Base-by-base conservation (phyloP, 2,329 filamentous ascomycete species). In the Microsporum canis region DNA sequence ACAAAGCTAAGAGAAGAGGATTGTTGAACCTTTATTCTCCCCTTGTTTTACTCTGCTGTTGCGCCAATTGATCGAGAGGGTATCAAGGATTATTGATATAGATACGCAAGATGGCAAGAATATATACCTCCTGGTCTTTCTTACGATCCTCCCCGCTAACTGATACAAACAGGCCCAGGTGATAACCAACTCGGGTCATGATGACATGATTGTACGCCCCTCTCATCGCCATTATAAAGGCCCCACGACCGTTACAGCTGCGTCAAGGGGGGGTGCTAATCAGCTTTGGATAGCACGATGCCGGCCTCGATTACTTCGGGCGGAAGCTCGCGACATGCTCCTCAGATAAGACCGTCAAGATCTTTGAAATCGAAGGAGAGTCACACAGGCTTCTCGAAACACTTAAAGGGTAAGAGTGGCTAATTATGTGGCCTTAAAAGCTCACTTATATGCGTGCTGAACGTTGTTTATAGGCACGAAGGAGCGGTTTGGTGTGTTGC, bases 341-440 rank as follows among this genome's bases (percentile, higher is more conserved):
- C 39, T 96, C 92, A 67, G 94, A 99, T 78, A 91, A 94, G 74
- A 97, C 92, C 56, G 95, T 99, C 80, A 97, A 97, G 80, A 97
- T 99, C 72, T 99, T 96, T 73, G 94, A 99, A 77, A 88, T 99
- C 61, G 92, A 97, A 71, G 90, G 91, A 70, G 91, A 97, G 69
- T 84, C 87, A 67, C 92, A 99, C 77, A 84, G 89, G 65, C 79
- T 97, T 68, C 84, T 89, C 38, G 92, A 97, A 78, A 99, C 94
- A 31, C 80, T 99, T 66, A 96, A 95, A 78, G 92, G 92, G 90
- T 95, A 82, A 47, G 43, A 10, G n/a, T 14, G 3, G 3, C 0
- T 47, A 10, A 23, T 23, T 23, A 23, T 23, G 17, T 23, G 17
- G 17, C 1, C 17, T 23, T 23, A 23, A 23, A 23, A 23, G 71